These are phyloP conservation scores for Chamaecyparis obtusa DNA, from an alignment of 75 land plant species.

Conservation along the genomic window DNA sequence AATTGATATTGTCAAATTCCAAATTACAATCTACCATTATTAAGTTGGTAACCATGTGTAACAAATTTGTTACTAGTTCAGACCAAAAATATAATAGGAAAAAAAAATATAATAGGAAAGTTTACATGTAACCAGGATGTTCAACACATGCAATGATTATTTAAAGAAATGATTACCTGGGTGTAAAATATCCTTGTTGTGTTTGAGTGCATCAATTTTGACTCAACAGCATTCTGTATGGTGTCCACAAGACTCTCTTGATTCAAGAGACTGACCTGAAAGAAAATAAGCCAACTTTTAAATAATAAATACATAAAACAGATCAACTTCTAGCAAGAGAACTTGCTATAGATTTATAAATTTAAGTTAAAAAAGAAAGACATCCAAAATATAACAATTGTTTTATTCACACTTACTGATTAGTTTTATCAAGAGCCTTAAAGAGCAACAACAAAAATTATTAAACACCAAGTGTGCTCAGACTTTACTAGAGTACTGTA, in stretches of 20 bases:
- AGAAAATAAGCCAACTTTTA: neutral
- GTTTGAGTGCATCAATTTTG: conserved; percentile 76
- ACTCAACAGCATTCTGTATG: conserved; percentile 82
- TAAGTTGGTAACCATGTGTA: neutral
- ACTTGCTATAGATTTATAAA: neutral
- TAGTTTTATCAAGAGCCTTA: neutral
- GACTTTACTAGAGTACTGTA: neutral
- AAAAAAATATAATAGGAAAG: neutral
- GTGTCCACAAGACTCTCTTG: conserved; percentile 83
- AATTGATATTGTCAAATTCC: neutral
- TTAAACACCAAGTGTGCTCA: neutral
- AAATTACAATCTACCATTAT: neutral
- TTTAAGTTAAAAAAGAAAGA: neutral
- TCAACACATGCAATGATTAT: neutral
- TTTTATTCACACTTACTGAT: neutral
- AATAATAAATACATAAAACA: neutral
- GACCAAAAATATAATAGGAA: neutral
- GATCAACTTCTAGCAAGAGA: neutral
- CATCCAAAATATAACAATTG: neutral
- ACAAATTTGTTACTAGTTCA: neutral
- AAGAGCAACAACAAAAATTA: neutral
- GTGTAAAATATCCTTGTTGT: conserved; percentile 64
- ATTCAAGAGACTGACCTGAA: conserved; percentile 95
- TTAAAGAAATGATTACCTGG: conserved; percentile 42
- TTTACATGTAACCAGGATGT: neutral